These are phyloP conservation scores for Cladosporium sp. DNA, from an alignment of 2,329 filamentous ascomycete genomes.

Conservation along the genomic window DNA sequence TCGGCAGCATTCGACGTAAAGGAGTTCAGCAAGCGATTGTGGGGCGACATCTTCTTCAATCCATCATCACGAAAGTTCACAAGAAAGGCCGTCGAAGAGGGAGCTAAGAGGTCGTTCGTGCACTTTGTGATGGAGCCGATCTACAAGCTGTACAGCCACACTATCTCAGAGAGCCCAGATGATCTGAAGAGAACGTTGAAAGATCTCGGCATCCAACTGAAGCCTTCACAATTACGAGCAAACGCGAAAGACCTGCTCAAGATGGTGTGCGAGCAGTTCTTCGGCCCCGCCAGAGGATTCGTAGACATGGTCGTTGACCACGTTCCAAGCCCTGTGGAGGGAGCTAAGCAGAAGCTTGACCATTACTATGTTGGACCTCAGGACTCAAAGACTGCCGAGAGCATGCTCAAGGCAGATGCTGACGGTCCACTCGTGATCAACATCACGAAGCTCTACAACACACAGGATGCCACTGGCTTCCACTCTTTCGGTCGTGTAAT, in stretches of 20 bases:
- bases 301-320: slow-evolving; percentile 94
- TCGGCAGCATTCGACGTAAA: slow-evolving; percentile 58
- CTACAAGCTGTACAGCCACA: slow-evolving; percentile 95
- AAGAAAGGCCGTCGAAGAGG: slow-evolving; percentile 76
- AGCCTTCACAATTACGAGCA: slow-evolving; percentile 85
- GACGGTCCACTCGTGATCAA: slow-evolving; percentile 90
- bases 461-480: slow-evolving; percentile 84
- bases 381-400: slow-evolving; percentile 72
- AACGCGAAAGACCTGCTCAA: slow-evolving; percentile 87
- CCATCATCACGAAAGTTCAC: slow-evolving; percentile 86
- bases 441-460: slow-evolving; percentile 89
- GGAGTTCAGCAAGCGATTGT: slow-evolving; percentile 80
- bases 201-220: slow-evolving; percentile 76
- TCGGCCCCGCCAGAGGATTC: slow-evolving; percentile 82
- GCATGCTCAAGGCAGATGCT: slow-evolving; percentile 79
- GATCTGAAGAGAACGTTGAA: slow-evolving; percentile 76
- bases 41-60: slow-evolving; percentile 97
- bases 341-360: slow-evolving; percentile 70
- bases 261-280: slow-evolving; percentile 91
- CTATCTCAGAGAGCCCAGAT: slow-evolving; percentile 82
- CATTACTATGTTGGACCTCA: slow-evolving; percentile 88
- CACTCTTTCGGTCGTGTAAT: slow-evolving; percentile 86
- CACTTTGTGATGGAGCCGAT: slow-evolving; percentile 94
- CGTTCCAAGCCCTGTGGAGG: slow-evolving; percentile 78
- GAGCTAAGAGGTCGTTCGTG: slow-evolving; percentile 80